Evolutionary conservation across 1,139 yeast species (phyloP).

Genomic region (Meyerozyma guilliermondii): DNA sequence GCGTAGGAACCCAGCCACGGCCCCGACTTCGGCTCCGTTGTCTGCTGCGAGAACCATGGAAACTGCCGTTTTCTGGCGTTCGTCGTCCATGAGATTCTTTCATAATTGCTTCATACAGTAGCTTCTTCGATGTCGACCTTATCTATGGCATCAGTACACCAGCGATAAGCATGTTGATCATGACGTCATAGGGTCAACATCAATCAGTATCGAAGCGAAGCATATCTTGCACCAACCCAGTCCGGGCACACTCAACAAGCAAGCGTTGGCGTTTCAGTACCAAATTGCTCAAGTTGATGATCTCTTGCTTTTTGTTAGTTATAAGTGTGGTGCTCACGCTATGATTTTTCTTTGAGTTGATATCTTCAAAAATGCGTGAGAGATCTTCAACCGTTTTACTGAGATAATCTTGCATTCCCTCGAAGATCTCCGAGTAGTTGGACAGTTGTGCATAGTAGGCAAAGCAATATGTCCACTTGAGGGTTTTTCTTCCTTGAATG

Average conservation of each 20-base stretch:
- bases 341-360: constrained; percentile 38
- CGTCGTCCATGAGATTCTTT: not conserved
- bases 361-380: constrained; percentile 62
- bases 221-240: constrained; percentile 1
- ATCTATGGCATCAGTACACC: not conserved
- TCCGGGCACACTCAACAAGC: constrained; percentile 43
- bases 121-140: not conserved
- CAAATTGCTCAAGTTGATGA: constrained; percentile 44
- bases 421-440: constrained; percentile 57
- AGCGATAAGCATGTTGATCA: not conserved
- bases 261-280: constrained; percentile 44
- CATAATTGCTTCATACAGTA: not conserved
- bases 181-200: not conserved
- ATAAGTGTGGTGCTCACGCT: constrained; percentile 18
- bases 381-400: constrained; percentile 75
- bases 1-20: not conserved
- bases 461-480: constrained; percentile 90
- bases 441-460: constrained; percentile 59
- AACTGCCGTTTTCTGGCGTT: not conserved
- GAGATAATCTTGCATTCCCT: constrained; percentile 67
- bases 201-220: not conserved
- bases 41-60: not conserved
- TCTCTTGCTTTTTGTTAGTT: constrained; percentile 36
- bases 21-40: constrained; percentile 1
- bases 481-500: constrained; percentile 65